Evolutionary conservation across 371 early-diverging fungal species (phyloP), one percentile per base, ranked within the genome.

Genomic region (Mucor irregularis): DNA sequence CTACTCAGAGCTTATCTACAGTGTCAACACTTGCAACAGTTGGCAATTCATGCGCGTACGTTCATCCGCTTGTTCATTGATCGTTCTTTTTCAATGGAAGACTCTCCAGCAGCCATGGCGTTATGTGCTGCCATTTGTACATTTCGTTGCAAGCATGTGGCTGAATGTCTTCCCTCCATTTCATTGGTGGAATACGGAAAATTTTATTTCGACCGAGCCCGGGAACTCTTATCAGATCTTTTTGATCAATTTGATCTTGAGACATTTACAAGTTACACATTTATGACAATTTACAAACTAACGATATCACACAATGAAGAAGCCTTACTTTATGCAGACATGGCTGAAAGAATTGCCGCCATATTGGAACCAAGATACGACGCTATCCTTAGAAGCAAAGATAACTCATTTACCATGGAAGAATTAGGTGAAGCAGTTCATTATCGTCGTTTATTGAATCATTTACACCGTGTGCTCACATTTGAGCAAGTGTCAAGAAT

Each of bases 231-330:
- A 25, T 47, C 58, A 26, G 72, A 73, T 40, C 49, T 53, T 14
- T 74, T 77, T 43, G 77, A 77, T 35, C 64, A 67, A 24, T 44
- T 64, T 30, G 56, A 56, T 37, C 44, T 77, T 14, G 74, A 73
- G n/a, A 62, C 65, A 2, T 53, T 65, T 17, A 49, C 70, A 6
- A 37, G 59, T 10, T 72, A 69, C 53, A 47, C 45, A 26, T 68
- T 68, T 28, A 45, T 77, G 58, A 49, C 72, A 4, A 42, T 63
- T 7, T 74, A 71, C 45, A 65, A 60, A 25, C 16, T 66, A 2
- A 61, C 58, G 0, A 19, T 62, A 22, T 38, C 56, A 4, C 61
- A 68, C 1, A 8, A 38, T 3, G 24, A 65, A 14, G 68, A 71
- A 10, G 44, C 56, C 1, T 33, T 50, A 11, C 28, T 51, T 0